Percentiles rank a stretch among this genome's conserved stretches.
Evolutionary conservation across 805 yeast species (phyloP).

Genomic region (Saturnispora halmiae): DNA sequence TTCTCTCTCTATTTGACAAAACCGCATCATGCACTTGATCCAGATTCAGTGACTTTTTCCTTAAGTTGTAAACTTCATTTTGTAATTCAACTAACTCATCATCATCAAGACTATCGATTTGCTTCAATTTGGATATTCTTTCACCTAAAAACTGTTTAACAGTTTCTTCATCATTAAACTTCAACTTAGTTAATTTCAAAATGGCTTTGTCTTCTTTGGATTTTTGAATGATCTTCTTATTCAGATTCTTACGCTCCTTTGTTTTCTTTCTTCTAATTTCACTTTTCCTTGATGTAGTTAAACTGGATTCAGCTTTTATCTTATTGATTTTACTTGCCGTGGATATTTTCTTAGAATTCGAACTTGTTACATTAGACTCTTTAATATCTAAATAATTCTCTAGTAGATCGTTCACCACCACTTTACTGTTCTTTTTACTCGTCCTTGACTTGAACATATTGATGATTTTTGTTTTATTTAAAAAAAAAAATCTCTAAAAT

Average conservation of each 20-base stretch:
- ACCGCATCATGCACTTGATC: conserved; percentile 7
- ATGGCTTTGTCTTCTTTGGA: conserved; percentile 14
- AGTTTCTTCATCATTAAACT: conserved; percentile 25
- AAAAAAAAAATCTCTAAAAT: neutral
- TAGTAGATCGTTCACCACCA: conserved; percentile 22
- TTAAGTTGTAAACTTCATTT: conserved; percentile 35
- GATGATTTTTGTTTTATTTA: neutral
- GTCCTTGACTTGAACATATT: conserved; percentile 18
- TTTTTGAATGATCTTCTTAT: conserved; percentile 14
- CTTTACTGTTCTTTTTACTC: conserved; percentile 16
- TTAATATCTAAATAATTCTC: conserved; percentile 19
- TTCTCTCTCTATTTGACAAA: conserved; percentile 20
- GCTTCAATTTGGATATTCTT: conserved; percentile 26
- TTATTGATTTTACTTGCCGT: conserved; percentile 22
- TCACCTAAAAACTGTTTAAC: neutral
- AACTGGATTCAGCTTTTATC: conserved; percentile 14
- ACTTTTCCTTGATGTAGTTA: conserved; percentile 14
- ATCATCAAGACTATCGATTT: conserved; percentile 29
- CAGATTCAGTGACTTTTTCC: conserved; percentile 23
- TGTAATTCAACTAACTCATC: conserved; percentile 37
- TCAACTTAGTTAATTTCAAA: conserved; percentile 19
- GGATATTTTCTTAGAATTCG: conserved; percentile 6
- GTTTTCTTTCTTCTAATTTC: conserved; percentile 14
- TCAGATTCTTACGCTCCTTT: conserved; percentile 16
- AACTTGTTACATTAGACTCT: neutral